Evolutionary conservation across 2,329 filamentous ascomycete genomes (phyloP).

Genomic region (Lojkania enalia): DNA sequence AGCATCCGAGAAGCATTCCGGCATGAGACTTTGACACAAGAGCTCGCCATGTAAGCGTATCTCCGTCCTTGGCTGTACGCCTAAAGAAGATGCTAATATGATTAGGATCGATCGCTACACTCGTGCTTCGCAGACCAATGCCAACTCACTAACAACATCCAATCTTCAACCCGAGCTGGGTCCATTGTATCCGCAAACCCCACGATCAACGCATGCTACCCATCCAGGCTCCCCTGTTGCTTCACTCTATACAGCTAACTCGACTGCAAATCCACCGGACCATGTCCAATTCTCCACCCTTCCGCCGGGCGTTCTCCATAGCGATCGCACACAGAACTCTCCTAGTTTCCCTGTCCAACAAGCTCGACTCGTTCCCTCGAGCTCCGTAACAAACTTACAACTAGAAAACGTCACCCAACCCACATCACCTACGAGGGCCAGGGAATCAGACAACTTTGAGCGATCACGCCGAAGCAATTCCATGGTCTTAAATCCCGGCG

Average conservation of each 20-base stretch:
- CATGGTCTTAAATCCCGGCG: slow-evolving; percentile 32
- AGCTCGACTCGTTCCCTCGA: slow-evolving; percentile 37
- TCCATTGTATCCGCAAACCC: slow-evolving; percentile 27
- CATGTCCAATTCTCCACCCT: slow-evolving; percentile 34
- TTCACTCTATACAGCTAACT: slow-evolving; percentile 48
- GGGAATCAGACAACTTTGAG: slow-evolving; percentile 20
- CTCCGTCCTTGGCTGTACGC: not conserved
- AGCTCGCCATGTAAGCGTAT: slow-evolving; percentile 74
- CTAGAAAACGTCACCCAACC: slow-evolving; percentile 22
- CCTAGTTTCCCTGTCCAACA: slow-evolving; percentile 39
- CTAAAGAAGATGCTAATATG: slow-evolving; percentile 8
- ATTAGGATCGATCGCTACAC: slow-evolving; percentile 49
- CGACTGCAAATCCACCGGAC: slow-evolving; percentile 41
- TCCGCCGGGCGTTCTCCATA: slow-evolving; percentile 35
- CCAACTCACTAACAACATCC: slow-evolving; percentile 37
- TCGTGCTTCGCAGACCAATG: slow-evolving; percentile 33
- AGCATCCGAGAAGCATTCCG: slow-evolving; percentile 89
- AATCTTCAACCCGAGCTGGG: slow-evolving; percentile 35
- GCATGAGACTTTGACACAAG: slow-evolving; percentile 81
- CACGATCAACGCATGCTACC: slow-evolving; percentile 33
- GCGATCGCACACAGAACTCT: slow-evolving; percentile 20
- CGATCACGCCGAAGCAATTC: slow-evolving; percentile 35
- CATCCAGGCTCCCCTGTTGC: slow-evolving; percentile 44
- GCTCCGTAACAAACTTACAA: slow-evolving; percentile 23
- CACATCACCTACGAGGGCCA: slow-evolving; percentile 28